Percentiles rank a stretch among this genome's conserved stretches.
Conservation (phyloP, 495 filamentous ascomycete genomes). For the Friedmanniomyces simplex region DNA sequence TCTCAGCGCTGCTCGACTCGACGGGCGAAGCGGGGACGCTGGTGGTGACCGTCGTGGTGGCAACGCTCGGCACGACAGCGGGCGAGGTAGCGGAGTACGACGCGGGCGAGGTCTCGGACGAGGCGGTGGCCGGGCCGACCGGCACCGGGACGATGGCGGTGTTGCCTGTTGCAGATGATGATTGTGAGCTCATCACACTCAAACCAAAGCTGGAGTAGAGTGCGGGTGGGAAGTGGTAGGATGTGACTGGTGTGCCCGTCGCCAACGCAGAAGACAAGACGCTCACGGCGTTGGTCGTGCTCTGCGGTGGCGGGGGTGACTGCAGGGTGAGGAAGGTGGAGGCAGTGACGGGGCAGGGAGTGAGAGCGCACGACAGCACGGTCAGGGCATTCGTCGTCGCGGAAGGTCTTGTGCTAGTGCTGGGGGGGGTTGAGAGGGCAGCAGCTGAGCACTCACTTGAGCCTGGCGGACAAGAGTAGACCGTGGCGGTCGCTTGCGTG, state of each 20-base stretch:
- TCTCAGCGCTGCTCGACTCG: neutral
- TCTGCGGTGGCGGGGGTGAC: neutral
- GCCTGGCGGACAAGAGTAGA: neutral
- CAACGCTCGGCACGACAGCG: neutral
- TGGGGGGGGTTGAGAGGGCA: slow-evolving; percentile 3
- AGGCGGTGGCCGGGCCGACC: neutral
- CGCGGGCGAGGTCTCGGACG: neutral
- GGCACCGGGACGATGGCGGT: slow-evolving; percentile 1
- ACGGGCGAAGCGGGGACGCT: neutral
- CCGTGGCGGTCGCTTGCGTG: neutral
- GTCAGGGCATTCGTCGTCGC: neutral
- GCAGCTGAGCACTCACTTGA: slow-evolving; percentile 9
- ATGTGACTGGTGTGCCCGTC: neutral
- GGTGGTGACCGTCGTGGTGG: neutral
- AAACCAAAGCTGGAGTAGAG: neutral
- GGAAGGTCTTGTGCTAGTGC: slow-evolving; percentile 1
- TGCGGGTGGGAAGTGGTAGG: neutral
- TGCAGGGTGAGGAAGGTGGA: neutral
- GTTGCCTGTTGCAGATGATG: slow-evolving; percentile 2
- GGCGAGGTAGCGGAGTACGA: neutral
- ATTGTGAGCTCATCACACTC: slow-evolving; percentile 1
- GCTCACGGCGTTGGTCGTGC: slow-evolving; percentile 2
- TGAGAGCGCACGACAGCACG: neutral
- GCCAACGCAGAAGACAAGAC: neutral
- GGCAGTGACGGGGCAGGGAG: neutral